Percentiles rank a stretch among this genome's conserved stretches.
Evolutionary conservation across 2,329 filamentous ascomycete species (phyloP).

Genomic region (Raffaelea albimanens): DNA sequence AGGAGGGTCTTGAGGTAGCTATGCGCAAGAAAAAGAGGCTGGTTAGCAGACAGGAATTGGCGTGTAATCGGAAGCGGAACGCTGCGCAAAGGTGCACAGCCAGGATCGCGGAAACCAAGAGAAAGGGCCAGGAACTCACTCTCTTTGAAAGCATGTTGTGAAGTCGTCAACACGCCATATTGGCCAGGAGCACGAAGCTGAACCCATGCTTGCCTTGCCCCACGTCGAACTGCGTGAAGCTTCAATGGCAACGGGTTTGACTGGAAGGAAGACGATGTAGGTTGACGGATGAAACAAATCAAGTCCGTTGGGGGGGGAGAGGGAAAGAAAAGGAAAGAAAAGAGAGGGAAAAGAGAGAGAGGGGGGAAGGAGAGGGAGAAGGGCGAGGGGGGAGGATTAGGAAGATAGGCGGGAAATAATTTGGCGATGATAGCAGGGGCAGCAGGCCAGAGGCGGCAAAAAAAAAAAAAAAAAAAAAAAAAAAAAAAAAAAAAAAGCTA

Average conservation of each 20-base stretch:
- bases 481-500: not conserved
- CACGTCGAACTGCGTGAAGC: constrained; percentile 6
- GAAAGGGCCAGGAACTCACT: constrained; percentile 42
- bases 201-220: constrained; percentile 28
- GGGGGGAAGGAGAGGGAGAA: not conserved
- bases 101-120: not conserved
- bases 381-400: not conserved
- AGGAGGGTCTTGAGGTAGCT: constrained; percentile 76
- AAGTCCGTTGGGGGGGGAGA: not conserved
- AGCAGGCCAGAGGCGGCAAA: not conserved
- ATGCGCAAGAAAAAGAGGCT: constrained; percentile 3
- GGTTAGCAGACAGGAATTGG: not conserved
- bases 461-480: not conserved
- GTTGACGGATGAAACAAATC: not conserved
- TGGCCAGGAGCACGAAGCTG: constrained; percentile 46
- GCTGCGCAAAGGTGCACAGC: not conserved
- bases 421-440: not conserved
- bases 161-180: constrained; percentile 58
- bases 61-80: not conserved
- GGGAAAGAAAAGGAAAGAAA: not conserved
- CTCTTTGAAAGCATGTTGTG: constrained; percentile 52
- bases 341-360: not conserved
- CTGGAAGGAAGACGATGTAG: not conserved
- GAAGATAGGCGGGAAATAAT: too few species aligned
- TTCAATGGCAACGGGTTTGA: not conserved